Evolutionary conservation across 176 grass and related monocot genomes (phyloP).

Genomic region (Coix lacrymajobi): DNA sequence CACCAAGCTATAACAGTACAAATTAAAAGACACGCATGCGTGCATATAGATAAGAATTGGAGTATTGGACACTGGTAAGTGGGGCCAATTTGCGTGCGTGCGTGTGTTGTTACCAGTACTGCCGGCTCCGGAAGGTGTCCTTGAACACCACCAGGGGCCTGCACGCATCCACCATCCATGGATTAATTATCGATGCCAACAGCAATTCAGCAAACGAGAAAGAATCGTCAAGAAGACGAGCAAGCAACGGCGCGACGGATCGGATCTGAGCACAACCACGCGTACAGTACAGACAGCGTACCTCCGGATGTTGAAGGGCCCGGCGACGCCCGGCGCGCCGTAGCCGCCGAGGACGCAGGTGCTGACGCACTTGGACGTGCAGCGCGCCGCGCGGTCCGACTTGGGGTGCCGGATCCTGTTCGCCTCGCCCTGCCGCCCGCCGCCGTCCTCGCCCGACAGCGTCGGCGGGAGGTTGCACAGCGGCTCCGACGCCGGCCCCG

Average conservation of each 20-base stretch:
- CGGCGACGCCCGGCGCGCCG: constrained; percentile 60
- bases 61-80: not conserved
- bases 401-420: constrained; percentile 38
- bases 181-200: not conserved
- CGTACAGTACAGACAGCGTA: not conserved
- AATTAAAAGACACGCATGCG: not conserved
- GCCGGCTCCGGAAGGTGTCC: constrained; percentile 55
- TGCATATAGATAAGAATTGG: not conserved
- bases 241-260: not conserved
- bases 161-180: not conserved
- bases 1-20: constrained; percentile 35
- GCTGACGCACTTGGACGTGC: constrained; percentile 70
- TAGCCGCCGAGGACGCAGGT: constrained; percentile 77
- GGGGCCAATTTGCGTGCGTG: not conserved
- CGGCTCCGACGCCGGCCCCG: not conserved
- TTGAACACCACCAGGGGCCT: constrained; percentile 54
- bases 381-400: constrained; percentile 38
- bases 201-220: not conserved
- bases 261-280: too few relatives aligned
- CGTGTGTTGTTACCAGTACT: constrained; percentile 47
- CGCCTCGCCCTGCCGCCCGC: constrained; percentile 25
- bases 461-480: constrained; percentile 47
- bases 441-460: constrained; percentile 30
- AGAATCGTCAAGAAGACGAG: not conserved
- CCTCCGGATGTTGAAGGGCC: constrained; percentile 60